Conservation (phyloP, 1,284 basidiomycete species). For the Rhodotorula mucilaginosa region DNA sequence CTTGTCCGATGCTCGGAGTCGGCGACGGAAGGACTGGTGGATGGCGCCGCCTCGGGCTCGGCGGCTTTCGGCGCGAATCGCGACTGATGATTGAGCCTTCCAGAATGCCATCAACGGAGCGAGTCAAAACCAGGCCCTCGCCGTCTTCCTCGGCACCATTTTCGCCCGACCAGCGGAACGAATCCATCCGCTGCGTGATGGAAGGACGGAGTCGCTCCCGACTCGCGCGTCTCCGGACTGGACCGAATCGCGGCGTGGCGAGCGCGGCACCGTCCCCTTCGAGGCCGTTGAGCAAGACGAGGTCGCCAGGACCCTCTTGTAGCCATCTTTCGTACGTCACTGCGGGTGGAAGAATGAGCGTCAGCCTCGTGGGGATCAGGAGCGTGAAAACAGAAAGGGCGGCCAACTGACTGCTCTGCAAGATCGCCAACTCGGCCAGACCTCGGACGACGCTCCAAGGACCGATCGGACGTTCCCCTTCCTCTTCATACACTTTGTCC, state of each 20-base stretch:
- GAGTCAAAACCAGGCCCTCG: constrained; percentile 28
- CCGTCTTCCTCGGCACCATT: constrained; percentile 26
- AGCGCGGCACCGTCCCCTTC: too few relatives aligned
- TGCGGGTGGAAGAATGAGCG: neutral
- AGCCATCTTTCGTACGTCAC: constrained; percentile 29
- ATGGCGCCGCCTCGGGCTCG: neutral
- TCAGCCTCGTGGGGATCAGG: neutral
- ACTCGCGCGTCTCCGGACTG: neutral
- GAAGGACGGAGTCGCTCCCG: neutral
- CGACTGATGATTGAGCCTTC: constrained; percentile 31
- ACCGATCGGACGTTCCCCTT: constrained; percentile 15
- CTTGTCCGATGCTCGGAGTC: neutral
- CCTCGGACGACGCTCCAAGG: constrained; percentile 16
- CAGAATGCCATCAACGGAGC: constrained; percentile 18
- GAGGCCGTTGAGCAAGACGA: constrained; percentile 22
- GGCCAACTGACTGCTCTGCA: constrained; percentile 25
- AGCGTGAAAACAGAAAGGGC: too few relatives aligned
- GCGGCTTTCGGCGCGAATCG: neutral
- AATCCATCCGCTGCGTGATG: constrained; percentile 10
- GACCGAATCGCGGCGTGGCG: neutral
- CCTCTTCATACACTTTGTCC: constrained; percentile 26
- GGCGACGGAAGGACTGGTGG: neutral
- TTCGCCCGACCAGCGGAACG: constrained; percentile 17
- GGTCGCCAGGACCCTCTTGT: constrained; percentile 16
- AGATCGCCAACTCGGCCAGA: constrained; percentile 11